Evolutionary conservation across 306 rosid genomes (phyloP).

Genomic region (Spatholobus suberectus): DNA sequence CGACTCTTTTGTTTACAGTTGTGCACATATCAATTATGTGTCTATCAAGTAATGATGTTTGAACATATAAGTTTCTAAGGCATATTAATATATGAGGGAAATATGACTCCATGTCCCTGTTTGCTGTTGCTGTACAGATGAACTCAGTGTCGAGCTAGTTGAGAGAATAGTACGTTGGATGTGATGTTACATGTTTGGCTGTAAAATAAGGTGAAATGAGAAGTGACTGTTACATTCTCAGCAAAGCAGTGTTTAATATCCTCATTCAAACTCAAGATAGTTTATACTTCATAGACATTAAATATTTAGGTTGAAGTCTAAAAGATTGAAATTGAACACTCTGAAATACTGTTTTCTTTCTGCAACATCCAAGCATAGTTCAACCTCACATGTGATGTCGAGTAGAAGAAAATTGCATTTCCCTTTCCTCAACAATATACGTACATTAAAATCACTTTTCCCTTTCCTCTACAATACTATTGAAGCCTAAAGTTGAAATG

Average conservation of each 20-base stretch:
- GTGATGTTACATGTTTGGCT: background rate
- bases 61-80: background rate
- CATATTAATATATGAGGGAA: conserved; percentile 24
- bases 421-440: conserved; percentile 29
- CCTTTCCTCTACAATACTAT: conserved; percentile 31
- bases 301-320: conserved; percentile 12
- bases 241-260: background rate
- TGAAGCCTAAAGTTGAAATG: background rate
- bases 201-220: conserved; percentile 20
- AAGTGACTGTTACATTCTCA: conserved; percentile 5
- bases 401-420: conserved; percentile 17
- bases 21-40: background rate
- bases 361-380: conserved; percentile 11
- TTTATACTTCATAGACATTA: conserved; percentile 23
- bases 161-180: conserved; percentile 3
- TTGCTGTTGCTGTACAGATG: conserved; percentile 30
- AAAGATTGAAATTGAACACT: conserved; percentile 15
- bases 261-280: background rate
- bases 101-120: background rate
- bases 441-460: background rate
- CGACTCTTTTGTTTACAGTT: background rate
- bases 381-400: conserved; percentile 21
- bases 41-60: conserved; percentile 8
- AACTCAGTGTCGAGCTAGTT: conserved; percentile 23
- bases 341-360: background rate